Evolutionary conservation across 345 rosid genomes (phyloP), one percentile per base, ranked within the genome.

Genomic region (Gossypium thurberi): DNA sequence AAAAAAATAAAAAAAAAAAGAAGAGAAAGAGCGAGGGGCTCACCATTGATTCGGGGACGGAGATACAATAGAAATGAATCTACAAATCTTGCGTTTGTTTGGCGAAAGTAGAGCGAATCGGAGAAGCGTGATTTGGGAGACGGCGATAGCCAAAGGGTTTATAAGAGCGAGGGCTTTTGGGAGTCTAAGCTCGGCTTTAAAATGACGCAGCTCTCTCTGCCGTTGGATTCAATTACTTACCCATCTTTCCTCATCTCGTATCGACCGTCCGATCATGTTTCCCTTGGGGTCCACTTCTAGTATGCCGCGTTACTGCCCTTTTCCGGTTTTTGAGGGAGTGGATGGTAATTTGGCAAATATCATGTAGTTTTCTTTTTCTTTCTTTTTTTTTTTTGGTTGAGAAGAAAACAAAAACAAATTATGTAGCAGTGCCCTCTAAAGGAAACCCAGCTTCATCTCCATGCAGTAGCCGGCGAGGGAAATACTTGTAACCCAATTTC

Each of bases 121-220:
- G 28, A 75, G 67, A 67, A 5, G 75, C 71, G 33, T 10, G 65
- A 11, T 43, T 11, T 17, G 8, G 21, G n/a, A 42, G 69, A 70
- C 73, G 75, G 83, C 73, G 64, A 64, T 48, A 60, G 71, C 7
- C 13, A 21, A n/a, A 10, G 69, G 56, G 50, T 15, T 76, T 53
- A 63, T 68, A 58, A 64, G 43, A 44, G 71, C 42, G 69, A 69
- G 84, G 28, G n/a, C 25, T 67, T 67, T 67, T 8, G 61, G 14
- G 61, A 20, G 33, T 56, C 61, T 56, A 56, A 58, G 40, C 17
- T 58, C 63, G 77, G 87, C 89, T 83, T 82, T 42, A 53, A 50
- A 64, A 70, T 59, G 78, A 88, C 85, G 91, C 88, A 76, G 79
- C 63, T 14, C 62, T 74, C 11, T 17, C 50, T 25, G n/a, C 87